Evolutionary conservation across 345 rosid species (phyloP).

Genomic region (Microthlaspi erraticum): DNA sequence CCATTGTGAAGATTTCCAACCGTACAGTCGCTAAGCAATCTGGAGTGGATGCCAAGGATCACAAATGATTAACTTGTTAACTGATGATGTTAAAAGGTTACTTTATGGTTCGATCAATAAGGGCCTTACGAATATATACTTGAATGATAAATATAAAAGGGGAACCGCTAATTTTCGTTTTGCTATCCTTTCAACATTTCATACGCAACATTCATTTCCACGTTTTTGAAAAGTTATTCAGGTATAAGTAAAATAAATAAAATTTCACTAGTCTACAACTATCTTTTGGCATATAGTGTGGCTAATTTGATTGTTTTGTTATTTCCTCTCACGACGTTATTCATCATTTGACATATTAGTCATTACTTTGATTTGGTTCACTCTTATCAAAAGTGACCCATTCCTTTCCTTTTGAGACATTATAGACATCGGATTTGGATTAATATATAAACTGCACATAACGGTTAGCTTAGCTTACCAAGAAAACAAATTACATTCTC

Average conservation of each 20-base stretch:
- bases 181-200: not conserved
- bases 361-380: too few species aligned
- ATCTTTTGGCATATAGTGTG: too few species aligned
- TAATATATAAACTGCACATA: slow-evolving; percentile 1
- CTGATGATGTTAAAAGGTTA: not conserved
- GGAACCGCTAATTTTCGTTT: not conserved
- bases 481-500: not conserved
- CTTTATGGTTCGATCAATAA: slow-evolving; percentile 4
- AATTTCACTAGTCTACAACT: too few species aligned
- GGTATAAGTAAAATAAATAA: not conserved
- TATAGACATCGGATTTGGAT: slow-evolving; percentile 2
- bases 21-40: slow-evolving; percentile 5
- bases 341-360: too few species aligned
- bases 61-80: slow-evolving; percentile 16
- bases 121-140: not conserved
- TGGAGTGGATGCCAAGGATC: not conserved
- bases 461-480: not conserved
- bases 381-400: not conserved
- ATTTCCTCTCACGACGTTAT: too few species aligned
- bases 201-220: not conserved
- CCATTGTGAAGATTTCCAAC: slow-evolving; percentile 16
- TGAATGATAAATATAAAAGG: not conserved
- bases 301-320: too few species aligned
- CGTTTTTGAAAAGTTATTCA: not conserved
- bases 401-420: not conserved